Evolutionary conservation across 805 yeast genomes (phyloP).

Genomic region (Metschnikowia kofuensis): DNA sequence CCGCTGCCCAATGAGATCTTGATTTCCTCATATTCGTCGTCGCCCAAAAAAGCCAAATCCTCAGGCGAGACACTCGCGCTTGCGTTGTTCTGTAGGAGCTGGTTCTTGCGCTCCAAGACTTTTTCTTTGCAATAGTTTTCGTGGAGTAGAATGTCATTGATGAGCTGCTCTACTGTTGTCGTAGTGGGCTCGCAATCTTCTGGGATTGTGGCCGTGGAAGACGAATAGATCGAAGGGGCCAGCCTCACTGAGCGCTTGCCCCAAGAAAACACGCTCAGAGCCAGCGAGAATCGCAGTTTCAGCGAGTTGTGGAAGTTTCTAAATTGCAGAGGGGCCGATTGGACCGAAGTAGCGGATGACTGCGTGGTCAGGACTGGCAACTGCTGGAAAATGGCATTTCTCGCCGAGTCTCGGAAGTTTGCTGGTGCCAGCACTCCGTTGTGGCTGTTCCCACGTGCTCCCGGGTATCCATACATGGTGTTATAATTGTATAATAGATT

Average conservation of each 20-base stretch:
- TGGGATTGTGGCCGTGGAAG: constrained; percentile 43
- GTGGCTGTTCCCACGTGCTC: constrained; percentile 12
- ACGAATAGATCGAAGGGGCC: constrained; percentile 43
- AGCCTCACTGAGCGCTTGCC: constrained; percentile 38
- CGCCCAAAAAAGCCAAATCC: constrained; percentile 6
- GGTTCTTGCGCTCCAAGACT: constrained; percentile 9
- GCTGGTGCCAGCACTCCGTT: constrained; percentile 30
- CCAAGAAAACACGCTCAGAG: constrained; percentile 36
- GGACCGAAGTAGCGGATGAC: constrained; percentile 31
- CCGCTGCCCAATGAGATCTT: constrained; percentile 41
- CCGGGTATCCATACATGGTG: constrained; percentile 18
- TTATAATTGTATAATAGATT: background rate
- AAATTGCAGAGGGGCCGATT: constrained; percentile 39
- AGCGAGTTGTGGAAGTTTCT: constrained; percentile 18
- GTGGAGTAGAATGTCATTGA: constrained; percentile 40
- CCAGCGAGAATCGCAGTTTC: constrained; percentile 32
- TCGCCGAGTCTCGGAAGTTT: constrained; percentile 40
- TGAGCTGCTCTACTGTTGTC: constrained; percentile 42
- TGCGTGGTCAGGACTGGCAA: constrained; percentile 25
- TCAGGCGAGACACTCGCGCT: background rate
- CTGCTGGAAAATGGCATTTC: constrained; percentile 44
- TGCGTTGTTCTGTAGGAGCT: background rate
- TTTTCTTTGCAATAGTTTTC: constrained; percentile 28
- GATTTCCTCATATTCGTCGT: constrained; percentile 27
- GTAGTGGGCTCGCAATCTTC: constrained; percentile 42